A percentile compares a stretch with the other conserved stretches of the same genome.
These are phyloP conservation scores for Podila epigama DNA, from an alignment of 192 early-diverging fungal species.

Conservation along the genomic window DNA sequence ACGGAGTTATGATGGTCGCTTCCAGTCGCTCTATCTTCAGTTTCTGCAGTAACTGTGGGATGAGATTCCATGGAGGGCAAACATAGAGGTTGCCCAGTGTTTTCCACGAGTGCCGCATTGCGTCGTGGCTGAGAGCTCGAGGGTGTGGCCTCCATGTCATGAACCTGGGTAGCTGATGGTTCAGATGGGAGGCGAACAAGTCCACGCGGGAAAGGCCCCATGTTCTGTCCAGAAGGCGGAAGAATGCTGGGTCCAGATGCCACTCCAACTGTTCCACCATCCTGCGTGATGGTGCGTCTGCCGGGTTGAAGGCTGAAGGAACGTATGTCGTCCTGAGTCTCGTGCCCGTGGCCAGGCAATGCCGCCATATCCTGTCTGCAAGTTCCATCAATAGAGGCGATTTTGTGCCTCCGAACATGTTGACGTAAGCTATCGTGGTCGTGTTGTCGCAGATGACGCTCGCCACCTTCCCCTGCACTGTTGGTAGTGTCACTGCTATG, in stretches of 20 bases:
- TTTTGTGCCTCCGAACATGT: slow-evolving; percentile 28
- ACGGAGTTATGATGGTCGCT: slow-evolving; percentile 19
- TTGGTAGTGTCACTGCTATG: slow-evolving; percentile 3
- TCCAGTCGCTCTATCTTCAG: slow-evolving; percentile 14
- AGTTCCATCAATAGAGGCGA: slow-evolving; percentile 8
- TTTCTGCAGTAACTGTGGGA: slow-evolving; percentile 8
- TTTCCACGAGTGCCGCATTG: slow-evolving; percentile 14
- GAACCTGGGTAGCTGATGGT: slow-evolving; percentile 12
- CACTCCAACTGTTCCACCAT: slow-evolving; percentile 19
- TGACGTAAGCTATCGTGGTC: slow-evolving; percentile 24
- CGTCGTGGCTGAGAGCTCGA: slow-evolving; percentile 1
- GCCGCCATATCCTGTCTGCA: not conserved
- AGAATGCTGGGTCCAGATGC: slow-evolving; percentile 2
- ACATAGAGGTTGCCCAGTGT: slow-evolving; percentile 20
- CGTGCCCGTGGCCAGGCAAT: slow-evolving; percentile 9
- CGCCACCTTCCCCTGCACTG: slow-evolving; percentile 8
- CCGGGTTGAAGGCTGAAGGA: slow-evolving; percentile 34
- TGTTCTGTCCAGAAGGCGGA: not conserved
- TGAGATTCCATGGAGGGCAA: slow-evolving; percentile 44
- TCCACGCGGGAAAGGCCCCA: slow-evolving; percentile 33
- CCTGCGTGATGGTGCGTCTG: slow-evolving; percentile 27
- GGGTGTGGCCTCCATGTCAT: slow-evolving; percentile 36
- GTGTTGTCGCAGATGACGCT: slow-evolving; percentile 23
- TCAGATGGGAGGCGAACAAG: slow-evolving; percentile 28
- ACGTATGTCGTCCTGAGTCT: slow-evolving; percentile 23